Evolutionary conservation across 2,329 filamentous ascomycete species (phyloP).

Genomic region (Claviceps capensis): DNA sequence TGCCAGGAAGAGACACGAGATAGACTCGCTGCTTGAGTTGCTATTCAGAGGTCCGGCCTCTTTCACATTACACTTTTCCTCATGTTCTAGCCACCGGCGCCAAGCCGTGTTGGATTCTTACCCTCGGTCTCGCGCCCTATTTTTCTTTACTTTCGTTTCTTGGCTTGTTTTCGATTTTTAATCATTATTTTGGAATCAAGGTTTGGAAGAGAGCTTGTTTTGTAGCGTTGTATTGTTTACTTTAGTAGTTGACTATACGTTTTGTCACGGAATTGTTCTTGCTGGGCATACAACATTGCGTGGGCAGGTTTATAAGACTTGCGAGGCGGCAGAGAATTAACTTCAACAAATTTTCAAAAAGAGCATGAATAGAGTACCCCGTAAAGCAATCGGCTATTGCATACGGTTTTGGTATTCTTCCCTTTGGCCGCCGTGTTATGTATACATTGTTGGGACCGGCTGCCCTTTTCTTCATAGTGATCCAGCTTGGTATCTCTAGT

Average conservation of each 20-base stretch:
- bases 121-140: neutral
- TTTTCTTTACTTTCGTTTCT: neutral
- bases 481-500: no score
- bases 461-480: no score
- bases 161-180: neutral
- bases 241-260: slow-evolving; percentile 1
- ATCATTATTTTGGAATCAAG: neutral
- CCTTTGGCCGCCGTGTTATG: no score
- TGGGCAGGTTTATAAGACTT: neutral
- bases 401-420: no score
- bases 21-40: no score
- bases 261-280: neutral
- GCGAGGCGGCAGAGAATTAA: neutral
- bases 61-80: no score
- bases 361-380: neutral
- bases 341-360: neutral
- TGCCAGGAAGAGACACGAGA: no score
- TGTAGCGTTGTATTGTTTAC: slow-evolving; percentile 2
- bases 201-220: neutral
- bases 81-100: no score
- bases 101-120: neutral
- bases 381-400: neutral
- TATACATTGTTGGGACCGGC: no score
- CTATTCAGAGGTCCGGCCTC: no score
- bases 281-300: neutral